These are phyloP conservation scores for Vaccinium macrocarpon DNA, from an alignment of 148 eudicot species.

Conservation along the genomic window DNA sequence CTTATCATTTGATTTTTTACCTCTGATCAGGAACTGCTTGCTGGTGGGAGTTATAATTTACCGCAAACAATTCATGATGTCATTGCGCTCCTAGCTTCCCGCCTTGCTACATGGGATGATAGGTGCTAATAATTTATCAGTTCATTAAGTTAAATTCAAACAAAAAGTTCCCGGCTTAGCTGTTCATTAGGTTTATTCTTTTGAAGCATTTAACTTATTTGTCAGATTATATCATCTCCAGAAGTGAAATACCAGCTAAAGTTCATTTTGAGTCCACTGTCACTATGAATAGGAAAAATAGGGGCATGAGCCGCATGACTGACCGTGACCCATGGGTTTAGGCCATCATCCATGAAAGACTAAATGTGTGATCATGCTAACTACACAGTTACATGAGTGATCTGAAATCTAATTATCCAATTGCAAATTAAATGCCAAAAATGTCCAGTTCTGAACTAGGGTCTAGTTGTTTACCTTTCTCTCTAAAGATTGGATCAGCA, in stretches of 20 bases:
- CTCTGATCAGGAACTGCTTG: conserved; percentile 8
- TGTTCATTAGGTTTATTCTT: neutral
- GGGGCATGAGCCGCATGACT: neutral
- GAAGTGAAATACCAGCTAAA: neutral
- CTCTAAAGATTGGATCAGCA: neutral
- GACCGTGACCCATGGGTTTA: neutral
- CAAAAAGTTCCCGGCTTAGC: neutral
- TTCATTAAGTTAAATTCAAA: neutral
- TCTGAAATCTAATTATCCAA: neutral
- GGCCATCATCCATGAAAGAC: neutral
- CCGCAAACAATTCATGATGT: neutral
- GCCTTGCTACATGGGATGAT: conserved; percentile 9
- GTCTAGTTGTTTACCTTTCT: neutral
- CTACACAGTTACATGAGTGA: neutral
- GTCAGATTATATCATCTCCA: neutral
- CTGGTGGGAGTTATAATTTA: neutral
- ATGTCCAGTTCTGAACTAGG: neutral
- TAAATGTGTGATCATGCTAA: neutral
- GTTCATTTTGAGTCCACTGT: neutral
- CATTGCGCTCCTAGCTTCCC: neutral
- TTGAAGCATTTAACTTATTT: neutral
- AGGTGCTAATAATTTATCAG: neutral
- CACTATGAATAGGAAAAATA: neutral
- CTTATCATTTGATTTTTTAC: neutral
- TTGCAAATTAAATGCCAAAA: neutral